Evolutionary conservation across 495 filamentous ascomycete genomes (phyloP).

Genomic region (Aspergillus hancockii): DNA sequence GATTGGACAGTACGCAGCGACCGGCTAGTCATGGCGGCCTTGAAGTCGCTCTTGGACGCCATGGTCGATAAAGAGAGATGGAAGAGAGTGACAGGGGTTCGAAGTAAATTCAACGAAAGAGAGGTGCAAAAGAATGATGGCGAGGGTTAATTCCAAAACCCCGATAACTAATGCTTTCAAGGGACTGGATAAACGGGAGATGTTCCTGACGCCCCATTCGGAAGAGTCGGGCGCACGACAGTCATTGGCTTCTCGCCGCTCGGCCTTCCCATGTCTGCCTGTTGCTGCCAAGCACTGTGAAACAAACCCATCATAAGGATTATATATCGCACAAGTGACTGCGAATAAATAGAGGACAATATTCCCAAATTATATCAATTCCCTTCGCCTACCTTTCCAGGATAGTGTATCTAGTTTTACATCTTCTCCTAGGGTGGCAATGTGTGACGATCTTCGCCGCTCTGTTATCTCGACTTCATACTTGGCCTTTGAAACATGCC

Average conservation of each 20-base stretch:
- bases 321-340: too few relatives aligned
- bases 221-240: neutral
- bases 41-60: slow-evolving; percentile 41
- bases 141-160: neutral
- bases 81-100: neutral
- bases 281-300: neutral
- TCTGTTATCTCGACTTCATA: too few relatives aligned
- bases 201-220: slow-evolving; percentile 4
- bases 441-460: too few relatives aligned
- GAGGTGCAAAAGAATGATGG: neutral
- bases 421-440: too few relatives aligned
- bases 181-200: neutral
- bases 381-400: too few relatives aligned
- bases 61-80: slow-evolving; percentile 24
- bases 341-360: too few relatives aligned
- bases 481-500: too few relatives aligned
- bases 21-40: slow-evolving; percentile 65
- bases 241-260: neutral
- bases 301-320: neutral
- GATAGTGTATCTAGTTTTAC: too few relatives aligned
- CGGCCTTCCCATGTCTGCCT: slow-evolving; percentile 1
- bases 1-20: slow-evolving; percentile 84
- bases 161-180: neutral
- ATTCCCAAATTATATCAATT: too few relatives aligned
- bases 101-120: neutral